A percentile compares a stretch with the other conserved stretches of the same genome.
Conservation (phyloP, 306 rosid species). For the Cucurbita argyrosperma region DNA sequence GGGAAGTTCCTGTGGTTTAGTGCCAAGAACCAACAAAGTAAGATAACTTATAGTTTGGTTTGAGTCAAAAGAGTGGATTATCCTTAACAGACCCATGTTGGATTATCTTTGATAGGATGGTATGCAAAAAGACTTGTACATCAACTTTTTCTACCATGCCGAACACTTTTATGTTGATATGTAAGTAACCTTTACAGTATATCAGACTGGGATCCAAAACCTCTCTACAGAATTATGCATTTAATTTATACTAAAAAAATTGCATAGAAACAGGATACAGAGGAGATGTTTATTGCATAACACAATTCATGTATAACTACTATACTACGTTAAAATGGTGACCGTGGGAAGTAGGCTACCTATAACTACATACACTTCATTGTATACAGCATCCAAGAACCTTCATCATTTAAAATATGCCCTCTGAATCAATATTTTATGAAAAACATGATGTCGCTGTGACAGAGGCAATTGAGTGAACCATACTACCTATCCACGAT, state of each 20-base stretch:
- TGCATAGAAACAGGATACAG: not conserved
- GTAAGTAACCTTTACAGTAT: not conserved
- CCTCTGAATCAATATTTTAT: not conserved
- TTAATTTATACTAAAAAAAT: not conserved
- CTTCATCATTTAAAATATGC: not conserved
- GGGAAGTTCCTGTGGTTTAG: constrained; percentile 2
- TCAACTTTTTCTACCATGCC: not conserved
- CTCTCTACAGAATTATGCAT: not conserved
- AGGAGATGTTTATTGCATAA: not conserved
- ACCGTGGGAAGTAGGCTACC: not conserved
- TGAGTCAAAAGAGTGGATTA: not conserved
- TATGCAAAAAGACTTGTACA: not conserved
- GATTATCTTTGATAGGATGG: not conserved
- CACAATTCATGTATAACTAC: not conserved
- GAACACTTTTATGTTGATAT: not conserved
- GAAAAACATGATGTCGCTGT: not conserved
- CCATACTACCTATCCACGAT: not conserved
- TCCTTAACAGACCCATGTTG: not conserved
- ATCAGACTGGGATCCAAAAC: not conserved
- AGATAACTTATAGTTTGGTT: not conserved
- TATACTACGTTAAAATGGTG: not conserved
- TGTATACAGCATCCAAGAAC: not conserved
- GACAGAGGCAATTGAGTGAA: not conserved
- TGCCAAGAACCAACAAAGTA: not conserved
- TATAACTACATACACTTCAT: not conserved